Evolutionary conservation across 2,329 filamentous ascomycete species (phyloP), one percentile per base, ranked within the genome.

Genomic region (Aspergillus spinulosporus): DNA sequence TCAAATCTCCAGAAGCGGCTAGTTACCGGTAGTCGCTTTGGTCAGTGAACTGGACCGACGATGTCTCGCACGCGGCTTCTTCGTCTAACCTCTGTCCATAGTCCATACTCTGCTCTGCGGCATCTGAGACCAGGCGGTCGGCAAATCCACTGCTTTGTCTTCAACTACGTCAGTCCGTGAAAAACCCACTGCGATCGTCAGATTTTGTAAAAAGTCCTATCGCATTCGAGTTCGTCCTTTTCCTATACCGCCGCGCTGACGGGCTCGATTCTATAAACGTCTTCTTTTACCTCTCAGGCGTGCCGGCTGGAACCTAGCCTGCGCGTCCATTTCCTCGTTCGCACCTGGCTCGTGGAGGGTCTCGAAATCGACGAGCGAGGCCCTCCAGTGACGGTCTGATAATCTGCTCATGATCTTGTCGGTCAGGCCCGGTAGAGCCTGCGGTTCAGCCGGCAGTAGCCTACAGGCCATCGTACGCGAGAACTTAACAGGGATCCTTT

Each of bases 361-460:
- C 58, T 63, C 56, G 60, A 57, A 63, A 63, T 60, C 59, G 43
- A 49, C 53, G 59, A 56, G 59, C 56, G 47, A 54, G 59, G 42
- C 58, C 58, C 55, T 52, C 55, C 56, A 54, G 61, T 59, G 56
- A 59, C 53, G 60, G 62, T 62, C 59, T 56, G 59, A 48, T 60
- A 59, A 59, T 60, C 59, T 61, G 61, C 62, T 60, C 62, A 73
- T 74, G 72, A 64, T 68, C 60, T 46, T 65, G 61, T 62, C 69
- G 63, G 68, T 59, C 55, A 52, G 66, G 47, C 54, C 64, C 21
- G 51, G 64, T 66, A 64, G 69, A 68, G 65, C 67, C 68, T 69
- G 67, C 70, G 68, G 65, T 66, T 55, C 63, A 49, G 58, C 65
- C 66, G 68, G 68, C 69, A 71, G 66, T 61, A 66, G 66, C 60